Conservation (phyloP, 495 filamentous ascomycete species). For the Aspergillus sclerotiicarbonarius region DNA sequence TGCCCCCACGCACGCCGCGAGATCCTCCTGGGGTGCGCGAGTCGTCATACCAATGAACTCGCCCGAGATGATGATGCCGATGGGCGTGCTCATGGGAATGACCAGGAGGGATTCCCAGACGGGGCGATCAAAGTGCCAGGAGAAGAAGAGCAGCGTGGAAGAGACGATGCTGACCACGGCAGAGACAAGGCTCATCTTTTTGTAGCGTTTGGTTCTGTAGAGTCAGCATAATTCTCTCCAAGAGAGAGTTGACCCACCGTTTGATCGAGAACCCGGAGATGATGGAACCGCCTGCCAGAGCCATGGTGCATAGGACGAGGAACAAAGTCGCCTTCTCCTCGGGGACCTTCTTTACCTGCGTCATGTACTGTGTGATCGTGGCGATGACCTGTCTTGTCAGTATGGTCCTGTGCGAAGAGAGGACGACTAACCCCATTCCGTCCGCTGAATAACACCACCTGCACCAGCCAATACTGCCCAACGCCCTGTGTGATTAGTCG, state of each 20-base stretch:
- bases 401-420: background rate
- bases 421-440: background rate
- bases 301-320: background rate
- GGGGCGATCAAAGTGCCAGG: slow-evolving; percentile 3
- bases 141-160: slow-evolving; percentile 2
- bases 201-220: slow-evolving; percentile 12
- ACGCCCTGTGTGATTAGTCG: slow-evolving; percentile 4
- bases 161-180: background rate
- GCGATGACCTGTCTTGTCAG: slow-evolving; percentile 1
- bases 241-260: too few species aligned
- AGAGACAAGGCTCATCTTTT: background rate
- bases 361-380: slow-evolving; percentile 8
- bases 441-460: slow-evolving; percentile 6
- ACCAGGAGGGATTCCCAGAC: slow-evolving; percentile 9
- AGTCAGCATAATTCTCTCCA: too few species aligned
- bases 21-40: background rate
- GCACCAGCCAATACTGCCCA: slow-evolving; percentile 10
- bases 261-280: slow-evolving; percentile 8
- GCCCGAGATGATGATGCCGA: slow-evolving; percentile 5
- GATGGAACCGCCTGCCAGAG: slow-evolving; percentile 1
- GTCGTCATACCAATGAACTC: slow-evolving; percentile 9
- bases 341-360: background rate
- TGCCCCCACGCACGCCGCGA: background rate
- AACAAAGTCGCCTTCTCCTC: background rate
- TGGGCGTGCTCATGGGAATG: slow-evolving; percentile 5